Conservation (phyloP, 257 asterid species). For the Datura wrightii region DNA sequence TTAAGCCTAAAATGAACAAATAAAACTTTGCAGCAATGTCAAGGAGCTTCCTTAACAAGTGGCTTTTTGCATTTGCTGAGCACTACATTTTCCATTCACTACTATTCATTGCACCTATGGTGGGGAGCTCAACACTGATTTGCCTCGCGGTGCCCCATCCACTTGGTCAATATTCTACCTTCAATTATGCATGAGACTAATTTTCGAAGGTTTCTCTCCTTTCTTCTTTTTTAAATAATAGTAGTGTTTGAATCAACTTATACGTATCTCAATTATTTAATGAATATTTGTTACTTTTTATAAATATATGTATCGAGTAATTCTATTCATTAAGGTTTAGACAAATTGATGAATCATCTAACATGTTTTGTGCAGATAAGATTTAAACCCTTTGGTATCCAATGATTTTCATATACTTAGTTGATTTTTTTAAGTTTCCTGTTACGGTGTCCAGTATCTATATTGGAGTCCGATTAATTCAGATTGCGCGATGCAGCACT, state of each 20-base stretch:
- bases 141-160: conserved; percentile 6
- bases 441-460: no score
- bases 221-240: no score
- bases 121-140: conserved; percentile 21
- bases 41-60: conserved; percentile 13
- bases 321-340: neutral
- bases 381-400: neutral
- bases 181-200: neutral
- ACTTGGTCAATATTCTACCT: neutral
- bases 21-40: conserved; percentile 15
- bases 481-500: no score
- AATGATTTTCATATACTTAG: neutral
- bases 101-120: conserved; percentile 19
- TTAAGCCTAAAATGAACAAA: neutral
- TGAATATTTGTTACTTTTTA: neutral
- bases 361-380: neutral
- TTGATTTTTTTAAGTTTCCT: no score
- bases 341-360: neutral
- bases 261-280: neutral
- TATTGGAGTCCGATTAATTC: no score
- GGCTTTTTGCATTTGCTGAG: neutral
- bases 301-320: neutral
- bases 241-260: neutral
- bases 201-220: no score
- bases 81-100: conserved; percentile 4